Evolutionary conservation across 177 flowering plant genomes (phyloP).

Genomic region (Vitis hybrid): DNA sequence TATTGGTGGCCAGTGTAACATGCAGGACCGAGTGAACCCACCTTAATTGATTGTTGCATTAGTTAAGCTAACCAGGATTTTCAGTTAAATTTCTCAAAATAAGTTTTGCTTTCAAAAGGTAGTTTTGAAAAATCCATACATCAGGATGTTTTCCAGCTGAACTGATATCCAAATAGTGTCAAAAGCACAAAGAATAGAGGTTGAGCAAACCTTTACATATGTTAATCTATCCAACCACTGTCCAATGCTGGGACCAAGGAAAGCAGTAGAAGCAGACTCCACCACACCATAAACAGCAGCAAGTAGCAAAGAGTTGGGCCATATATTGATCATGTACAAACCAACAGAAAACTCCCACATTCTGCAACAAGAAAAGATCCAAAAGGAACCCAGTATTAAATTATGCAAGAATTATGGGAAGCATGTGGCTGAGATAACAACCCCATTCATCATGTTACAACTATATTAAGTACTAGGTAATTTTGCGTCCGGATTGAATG

Average conservation of each 20-base stretch:
- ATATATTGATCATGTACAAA: constrained; percentile 75
- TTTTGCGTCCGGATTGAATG: too few relatives aligned
- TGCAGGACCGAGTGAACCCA: neutral
- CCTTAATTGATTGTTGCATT: too few relatives aligned
- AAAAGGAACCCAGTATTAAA: neutral
- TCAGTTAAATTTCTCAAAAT: too few relatives aligned
- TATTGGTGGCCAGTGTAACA: neutral
- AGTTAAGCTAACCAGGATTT: too few relatives aligned
- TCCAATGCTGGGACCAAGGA: constrained; percentile 83
- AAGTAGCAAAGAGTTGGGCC: constrained; percentile 83
- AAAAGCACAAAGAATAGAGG: neutral
- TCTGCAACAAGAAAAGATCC: constrained; percentile 35
- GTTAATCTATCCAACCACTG: constrained; percentile 59
- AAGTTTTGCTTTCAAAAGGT: too few relatives aligned
- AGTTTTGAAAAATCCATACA: neutral
- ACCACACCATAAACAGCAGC: constrained; percentile 81
- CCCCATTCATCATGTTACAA: too few relatives aligned
- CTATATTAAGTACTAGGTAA: too few relatives aligned
- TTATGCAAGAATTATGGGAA: neutral
- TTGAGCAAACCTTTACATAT: constrained; percentile 53
- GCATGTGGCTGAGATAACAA: too few relatives aligned
- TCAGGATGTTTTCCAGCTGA: too few relatives aligned
- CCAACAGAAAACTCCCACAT: constrained; percentile 99
- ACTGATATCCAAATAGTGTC: neutral
- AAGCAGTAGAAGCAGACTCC: constrained; percentile 68